A percentile compares a stretch with the other conserved stretches of the same genome.
phyloP scores from a whole-genome alignment of 2,329 filamentous ascomycete species.

The Dothiorella sarmentorum region DNA sequence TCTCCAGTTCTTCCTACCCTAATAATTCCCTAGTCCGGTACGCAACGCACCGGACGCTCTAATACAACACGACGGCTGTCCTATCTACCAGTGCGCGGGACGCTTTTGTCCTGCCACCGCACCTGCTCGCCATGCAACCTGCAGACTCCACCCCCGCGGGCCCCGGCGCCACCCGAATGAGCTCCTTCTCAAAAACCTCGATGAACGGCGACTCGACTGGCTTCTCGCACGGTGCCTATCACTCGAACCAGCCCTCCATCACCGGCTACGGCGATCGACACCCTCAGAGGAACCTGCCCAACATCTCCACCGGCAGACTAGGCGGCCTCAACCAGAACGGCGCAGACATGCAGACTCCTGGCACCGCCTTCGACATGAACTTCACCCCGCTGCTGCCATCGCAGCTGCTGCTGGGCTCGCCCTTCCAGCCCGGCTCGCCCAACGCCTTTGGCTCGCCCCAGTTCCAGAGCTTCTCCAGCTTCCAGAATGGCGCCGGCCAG shows the following conservation, averaged over 20 bases:
- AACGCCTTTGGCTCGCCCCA: constrained; percentile 86
- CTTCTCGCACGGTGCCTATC: constrained; percentile 90
- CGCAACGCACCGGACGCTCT: constrained; percentile 52
- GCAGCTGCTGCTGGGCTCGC: constrained; percentile 88
- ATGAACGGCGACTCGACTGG: constrained; percentile 71
- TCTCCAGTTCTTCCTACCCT: constrained; percentile 21
- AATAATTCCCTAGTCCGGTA: constrained; percentile 37
- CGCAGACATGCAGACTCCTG: constrained; percentile 79
- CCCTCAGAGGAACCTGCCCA: constrained; percentile 82
- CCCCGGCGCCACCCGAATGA: constrained; percentile 51
- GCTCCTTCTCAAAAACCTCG: constrained; percentile 73
- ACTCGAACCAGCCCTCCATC: constrained; percentile 69
- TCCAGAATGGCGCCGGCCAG: constrained; percentile 56
- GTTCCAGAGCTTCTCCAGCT: constrained; percentile 79
- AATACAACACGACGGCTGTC: constrained; percentile 74
- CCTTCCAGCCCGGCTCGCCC: constrained; percentile 92
- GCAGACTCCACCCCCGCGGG: constrained; percentile 64
- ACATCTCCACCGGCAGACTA: constrained; percentile 82
- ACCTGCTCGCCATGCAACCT: constrained; percentile 89
- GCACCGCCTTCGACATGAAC: constrained; percentile 93
- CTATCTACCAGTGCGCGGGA: constrained; percentile 75
- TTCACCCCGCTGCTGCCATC: constrained; percentile 95
- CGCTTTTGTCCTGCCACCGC: constrained; percentile 77
- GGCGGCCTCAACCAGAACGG: constrained; percentile 53
- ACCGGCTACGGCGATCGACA: constrained; percentile 83